phyloP scores from a whole-genome alignment of 129 eudicot species.

The Flaveria brownii region DNA sequence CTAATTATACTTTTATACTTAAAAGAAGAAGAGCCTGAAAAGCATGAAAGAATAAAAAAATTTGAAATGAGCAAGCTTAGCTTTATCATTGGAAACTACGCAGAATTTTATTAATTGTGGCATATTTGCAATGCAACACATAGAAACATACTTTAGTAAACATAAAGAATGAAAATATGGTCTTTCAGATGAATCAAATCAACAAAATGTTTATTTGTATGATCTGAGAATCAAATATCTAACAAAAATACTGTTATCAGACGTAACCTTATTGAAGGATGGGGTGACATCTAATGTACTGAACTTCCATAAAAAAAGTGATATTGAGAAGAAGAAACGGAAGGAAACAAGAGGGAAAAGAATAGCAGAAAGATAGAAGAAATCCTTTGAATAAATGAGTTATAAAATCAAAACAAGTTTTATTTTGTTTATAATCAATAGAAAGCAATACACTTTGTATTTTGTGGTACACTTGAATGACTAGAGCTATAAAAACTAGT shows the following conservation, averaged over 20 bases:
- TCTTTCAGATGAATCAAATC: not conserved
- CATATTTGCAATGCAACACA: not conserved
- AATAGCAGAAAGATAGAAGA: too few species aligned
- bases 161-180: not conserved
- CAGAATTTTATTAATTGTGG: not conserved
- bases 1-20: not conserved
- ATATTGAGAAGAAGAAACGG: too few species aligned
- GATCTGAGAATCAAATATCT: too few species aligned
- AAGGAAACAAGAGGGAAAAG: too few species aligned
- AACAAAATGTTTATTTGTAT: not conserved
- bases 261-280: not conserved
- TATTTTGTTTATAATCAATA: too few species aligned
- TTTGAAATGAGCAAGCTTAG: not conserved
- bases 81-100: not conserved
- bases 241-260: not conserved
- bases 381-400: too few species aligned
- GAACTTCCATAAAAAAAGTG: too few species aligned
- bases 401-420: too few species aligned
- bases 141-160: not conserved
- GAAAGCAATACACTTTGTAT: too few species aligned
- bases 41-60: not conserved
- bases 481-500: too few species aligned
- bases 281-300: not conserved
- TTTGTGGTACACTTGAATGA: too few species aligned
- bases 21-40: not conserved